Base-by-base conservation (phyloP, 1,139 yeast genomes). In the Saccharomyces hybrid region DNA sequence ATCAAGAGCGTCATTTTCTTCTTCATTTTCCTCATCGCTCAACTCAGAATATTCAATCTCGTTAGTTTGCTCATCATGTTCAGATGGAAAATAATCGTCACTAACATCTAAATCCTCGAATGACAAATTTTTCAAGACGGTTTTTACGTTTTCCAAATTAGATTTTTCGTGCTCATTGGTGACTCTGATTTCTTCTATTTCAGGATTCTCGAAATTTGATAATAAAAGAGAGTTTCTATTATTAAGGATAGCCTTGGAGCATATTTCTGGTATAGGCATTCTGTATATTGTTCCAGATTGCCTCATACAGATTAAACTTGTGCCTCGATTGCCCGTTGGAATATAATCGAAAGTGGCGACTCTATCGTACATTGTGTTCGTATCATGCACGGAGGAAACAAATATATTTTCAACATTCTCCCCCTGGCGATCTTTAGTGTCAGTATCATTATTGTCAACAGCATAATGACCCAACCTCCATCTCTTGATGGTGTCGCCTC, bases 251-350 rank as follows among this genome's bases (percentile, higher is more conserved):
- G 86, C 69, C 5, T 83, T 77, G 49, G 83, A 83, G 38, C 85
- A 83, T 53, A 86, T 81, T 66, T 88, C 95, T 1, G 76, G 74
- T 0, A 84, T 87, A 0, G 85, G 80, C 93, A 88, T 88, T 57
- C 88, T 75, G 70, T 87, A 90, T 0, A 89, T 85, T 51, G 88
- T 85, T 1, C 96, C 96, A 1, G 95, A 86, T 65, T 88, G 95
- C 60, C 96, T 75, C 86, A 90, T 86, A 69, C 96, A 90, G 42
- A 90, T 83, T 60, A 88, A 78, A 51, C 72, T 69, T 5, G 73
- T 63, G 6, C 81, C 77, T 48, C 71, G 71, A 14, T 66, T 66
- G 27, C 74, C 74, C 61, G 83, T 84, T 1, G 88, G 84, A 3
- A 86, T 82, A 67, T 89, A 90, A 67, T 90, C 96, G 71, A 86